Evolutionary conservation across 2,329 filamentous ascomycete species (phyloP).

Genomic region (Aschersonia sp.): DNA sequence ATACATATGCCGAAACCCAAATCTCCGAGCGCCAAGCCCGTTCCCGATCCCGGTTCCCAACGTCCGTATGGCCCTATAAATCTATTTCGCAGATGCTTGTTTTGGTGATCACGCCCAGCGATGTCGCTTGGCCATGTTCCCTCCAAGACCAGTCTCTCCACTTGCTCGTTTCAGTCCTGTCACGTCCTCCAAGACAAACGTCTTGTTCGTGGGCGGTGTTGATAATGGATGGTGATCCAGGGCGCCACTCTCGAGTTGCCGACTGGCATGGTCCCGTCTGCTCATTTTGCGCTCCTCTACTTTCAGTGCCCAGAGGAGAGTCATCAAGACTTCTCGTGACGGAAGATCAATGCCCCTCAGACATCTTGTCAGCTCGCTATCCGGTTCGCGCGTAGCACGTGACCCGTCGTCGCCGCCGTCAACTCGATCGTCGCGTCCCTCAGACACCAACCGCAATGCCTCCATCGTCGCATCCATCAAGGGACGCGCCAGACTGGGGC

Average conservation of each 20-base stretch:
- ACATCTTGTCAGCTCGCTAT: conserved; percentile 20
- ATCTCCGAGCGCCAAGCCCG: neutral
- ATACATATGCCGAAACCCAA: neutral
- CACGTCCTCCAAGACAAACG: conserved; percentile 10
- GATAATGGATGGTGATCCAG: conserved; percentile 9
- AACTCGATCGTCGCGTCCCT: conserved; percentile 34
- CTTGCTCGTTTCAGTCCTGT: conserved; percentile 8
- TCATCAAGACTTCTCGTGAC: conserved; percentile 32
- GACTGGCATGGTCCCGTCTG: conserved; percentile 8
- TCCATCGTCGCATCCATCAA: conserved; percentile 59
- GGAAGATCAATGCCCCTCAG: conserved; percentile 23
- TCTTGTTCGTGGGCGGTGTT: conserved; percentile 2
- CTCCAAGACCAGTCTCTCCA: no score
- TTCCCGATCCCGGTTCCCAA: neutral
- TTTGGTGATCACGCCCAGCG: no score
- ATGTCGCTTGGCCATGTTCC: no score
- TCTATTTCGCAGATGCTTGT: no score
- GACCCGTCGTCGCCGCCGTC: conserved; percentile 18
- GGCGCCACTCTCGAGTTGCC: conserved; percentile 12
- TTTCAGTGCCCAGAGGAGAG: conserved; percentile 30
- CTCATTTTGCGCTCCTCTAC: conserved; percentile 24
- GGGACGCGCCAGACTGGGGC: conserved; percentile 60
- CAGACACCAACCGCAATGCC: conserved; percentile 58
- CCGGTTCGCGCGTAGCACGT: conserved; percentile 21
- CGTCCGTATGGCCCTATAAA: no score